Conservation (phyloP, 2,329 filamentous ascomycete species). For the Esteya vermicola region DNA sequence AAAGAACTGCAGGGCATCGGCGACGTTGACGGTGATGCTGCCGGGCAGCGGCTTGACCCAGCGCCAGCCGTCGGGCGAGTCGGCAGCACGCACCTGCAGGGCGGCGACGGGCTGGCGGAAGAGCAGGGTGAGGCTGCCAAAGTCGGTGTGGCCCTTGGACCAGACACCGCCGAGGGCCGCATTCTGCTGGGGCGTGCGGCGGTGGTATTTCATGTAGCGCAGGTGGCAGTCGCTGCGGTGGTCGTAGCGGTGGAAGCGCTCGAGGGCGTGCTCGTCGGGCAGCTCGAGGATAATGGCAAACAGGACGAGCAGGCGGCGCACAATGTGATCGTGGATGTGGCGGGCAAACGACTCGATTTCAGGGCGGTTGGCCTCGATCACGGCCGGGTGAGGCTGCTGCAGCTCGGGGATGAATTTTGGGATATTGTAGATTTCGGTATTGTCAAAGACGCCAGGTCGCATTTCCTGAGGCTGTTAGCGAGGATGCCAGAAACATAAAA, state of each 20-base stretch:
- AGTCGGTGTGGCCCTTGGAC: constrained; percentile 33
- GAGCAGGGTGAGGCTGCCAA: constrained; percentile 36
- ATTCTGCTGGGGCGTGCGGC: constrained; percentile 19
- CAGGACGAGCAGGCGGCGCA: too few relatives aligned
- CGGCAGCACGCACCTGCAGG: constrained; percentile 29
- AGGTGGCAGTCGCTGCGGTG: constrained; percentile 39
- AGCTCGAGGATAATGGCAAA: too few relatives aligned
- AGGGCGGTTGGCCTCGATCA: constrained; percentile 30
- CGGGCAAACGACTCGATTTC: constrained; percentile 40
- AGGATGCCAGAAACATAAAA: background rate
- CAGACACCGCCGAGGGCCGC: constrained; percentile 15
- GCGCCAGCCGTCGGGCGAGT: constrained; percentile 25
- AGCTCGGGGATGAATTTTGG: constrained; percentile 29
- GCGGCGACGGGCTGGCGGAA: constrained; percentile 40
- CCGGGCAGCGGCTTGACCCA: constrained; percentile 28
- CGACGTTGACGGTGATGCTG: constrained; percentile 31
- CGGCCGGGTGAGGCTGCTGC: too few relatives aligned
- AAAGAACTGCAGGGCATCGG: constrained; percentile 27
- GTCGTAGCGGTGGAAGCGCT: constrained; percentile 41
- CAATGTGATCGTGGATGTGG: constrained; percentile 27
- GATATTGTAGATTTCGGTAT: too few relatives aligned
- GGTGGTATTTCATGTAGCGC: constrained; percentile 43
- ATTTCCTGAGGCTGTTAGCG: background rate
- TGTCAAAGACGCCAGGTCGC: too few relatives aligned
- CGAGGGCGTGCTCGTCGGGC: constrained; percentile 44